Evolutionary conservation across 805 yeast genomes (phyloP).

Genomic region (Metschnikowia noctiluminum): DNA sequence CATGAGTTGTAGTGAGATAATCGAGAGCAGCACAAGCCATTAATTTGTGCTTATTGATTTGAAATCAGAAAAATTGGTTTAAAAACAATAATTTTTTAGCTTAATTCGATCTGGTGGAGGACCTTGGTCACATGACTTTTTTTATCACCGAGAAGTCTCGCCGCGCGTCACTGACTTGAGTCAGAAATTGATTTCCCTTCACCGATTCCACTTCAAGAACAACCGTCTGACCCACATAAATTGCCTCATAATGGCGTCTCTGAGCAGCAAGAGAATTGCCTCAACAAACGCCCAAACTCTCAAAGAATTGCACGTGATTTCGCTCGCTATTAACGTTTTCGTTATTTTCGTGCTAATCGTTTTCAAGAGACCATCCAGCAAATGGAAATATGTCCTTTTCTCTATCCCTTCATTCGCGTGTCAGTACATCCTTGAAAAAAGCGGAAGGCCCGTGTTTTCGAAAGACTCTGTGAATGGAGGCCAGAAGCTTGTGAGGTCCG

Average conservation of each 20-base stretch:
- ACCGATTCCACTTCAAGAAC: background rate
- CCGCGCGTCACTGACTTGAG: no score
- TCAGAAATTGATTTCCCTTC: background rate
- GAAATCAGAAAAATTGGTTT: no score
- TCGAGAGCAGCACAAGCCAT: no score
- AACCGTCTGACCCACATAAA: background rate
- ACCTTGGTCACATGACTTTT: slow-evolving; percentile 1
- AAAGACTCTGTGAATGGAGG: slow-evolving; percentile 30
- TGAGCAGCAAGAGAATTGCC: slow-evolving; percentile 53
- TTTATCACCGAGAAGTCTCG: background rate
- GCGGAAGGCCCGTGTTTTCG: slow-evolving; percentile 58
- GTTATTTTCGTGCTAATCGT: slow-evolving; percentile 12
- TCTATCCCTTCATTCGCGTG: slow-evolving; percentile 40
- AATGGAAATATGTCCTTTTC: slow-evolving; percentile 26
- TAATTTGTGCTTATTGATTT: no score
- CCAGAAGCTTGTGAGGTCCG: slow-evolving; percentile 45
- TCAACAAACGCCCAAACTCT: slow-evolving; percentile 35
- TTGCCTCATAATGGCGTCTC: slow-evolving; percentile 49
- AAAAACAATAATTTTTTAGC: background rate
- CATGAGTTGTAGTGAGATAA: no score
- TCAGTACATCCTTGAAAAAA: slow-evolving; percentile 52
- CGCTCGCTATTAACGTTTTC: slow-evolving; percentile 20
- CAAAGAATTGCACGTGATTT: slow-evolving; percentile 34
- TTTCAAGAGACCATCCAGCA: slow-evolving; percentile 15
- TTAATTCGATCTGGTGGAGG: no score